Percentiles rank a stretch among this genome's conserved stretches.
phyloP scores from a whole-genome alignment of 768 basidiomycete genomes.

The Pluteus cervinus region DNA sequence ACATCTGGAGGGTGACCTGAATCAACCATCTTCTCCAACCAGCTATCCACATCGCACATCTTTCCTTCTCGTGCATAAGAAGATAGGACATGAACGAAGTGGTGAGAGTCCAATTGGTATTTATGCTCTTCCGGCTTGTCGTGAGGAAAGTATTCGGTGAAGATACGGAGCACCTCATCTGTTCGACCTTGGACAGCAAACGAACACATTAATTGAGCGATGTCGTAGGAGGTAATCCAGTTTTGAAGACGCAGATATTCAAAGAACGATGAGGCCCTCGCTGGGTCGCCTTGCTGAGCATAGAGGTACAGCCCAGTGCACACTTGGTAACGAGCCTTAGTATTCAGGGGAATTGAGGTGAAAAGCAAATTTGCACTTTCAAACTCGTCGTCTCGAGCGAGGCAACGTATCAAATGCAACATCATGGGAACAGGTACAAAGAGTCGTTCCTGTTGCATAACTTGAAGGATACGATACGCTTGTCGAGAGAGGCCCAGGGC shows the following conservation, averaged over 20 bases:
- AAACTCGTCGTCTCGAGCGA: constrained; percentile 33
- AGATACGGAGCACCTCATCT: constrained; percentile 38
- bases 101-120: constrained; percentile 29
- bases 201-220: constrained; percentile 47
- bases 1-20: constrained; percentile 47
- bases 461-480: constrained; percentile 12
- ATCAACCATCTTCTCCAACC: constrained; percentile 45
- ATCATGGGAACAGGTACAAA: constrained; percentile 20
- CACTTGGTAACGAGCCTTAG: constrained; percentile 18
- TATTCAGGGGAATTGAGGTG: constrained; percentile 16
- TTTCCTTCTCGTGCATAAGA: constrained; percentile 39
- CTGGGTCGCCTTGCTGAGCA: constrained; percentile 45
- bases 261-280: constrained; percentile 38
- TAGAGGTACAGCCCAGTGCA: constrained; percentile 46
- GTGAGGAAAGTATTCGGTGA: constrained; percentile 48
- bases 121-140: constrained; percentile 22
- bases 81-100: constrained; percentile 39
- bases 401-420: constrained; percentile 32
- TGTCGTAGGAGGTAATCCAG: constrained; percentile 21
- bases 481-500: constrained; percentile 13
- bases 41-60: constrained; percentile 40
- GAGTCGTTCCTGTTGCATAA: constrained; percentile 32
- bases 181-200: constrained; percentile 42
- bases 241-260: constrained; percentile 22
- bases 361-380: constrained; percentile 40